Percentiles rank a stretch among this genome's conserved stretches.
These are phyloP conservation scores for Emiliania huxleyi DNA, from an alignment of 78 protist species.

Conservation along the genomic window DNA sequence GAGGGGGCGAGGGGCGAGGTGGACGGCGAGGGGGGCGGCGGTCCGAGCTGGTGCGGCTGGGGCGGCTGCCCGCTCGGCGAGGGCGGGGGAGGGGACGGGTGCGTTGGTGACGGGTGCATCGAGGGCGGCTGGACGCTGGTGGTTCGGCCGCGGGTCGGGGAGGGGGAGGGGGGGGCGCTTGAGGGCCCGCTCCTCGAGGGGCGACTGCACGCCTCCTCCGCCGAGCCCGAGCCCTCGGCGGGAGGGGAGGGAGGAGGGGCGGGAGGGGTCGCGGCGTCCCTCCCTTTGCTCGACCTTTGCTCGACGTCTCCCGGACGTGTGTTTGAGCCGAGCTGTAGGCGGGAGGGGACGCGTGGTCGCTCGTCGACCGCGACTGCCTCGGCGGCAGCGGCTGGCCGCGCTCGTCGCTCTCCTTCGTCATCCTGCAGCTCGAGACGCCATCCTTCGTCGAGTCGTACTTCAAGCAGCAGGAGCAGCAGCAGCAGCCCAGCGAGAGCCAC, in stretches of 20 bases:
- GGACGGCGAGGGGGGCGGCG: too few relatives aligned
- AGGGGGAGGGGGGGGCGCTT: neutral
- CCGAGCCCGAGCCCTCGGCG: neutral
- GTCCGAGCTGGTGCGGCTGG: too few relatives aligned
- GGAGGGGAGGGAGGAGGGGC: neutral
- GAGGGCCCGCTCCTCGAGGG: neutral
- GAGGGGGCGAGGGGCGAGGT: too few relatives aligned
- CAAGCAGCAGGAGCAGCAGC: too few relatives aligned
- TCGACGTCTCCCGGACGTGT: neutral
- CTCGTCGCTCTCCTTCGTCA: neutral
- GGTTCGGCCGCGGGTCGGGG: neutral
- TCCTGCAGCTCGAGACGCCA: neutral
- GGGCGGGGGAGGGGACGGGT: neutral
- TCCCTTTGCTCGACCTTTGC: too few relatives aligned
- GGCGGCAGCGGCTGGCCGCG: neutral
- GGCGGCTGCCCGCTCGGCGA: neutral
- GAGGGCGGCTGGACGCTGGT: neutral
- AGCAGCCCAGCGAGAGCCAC: too few relatives aligned
- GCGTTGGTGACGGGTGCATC: neutral
- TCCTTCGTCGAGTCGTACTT: neutral
- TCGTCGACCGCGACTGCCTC: neutral
- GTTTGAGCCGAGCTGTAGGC: neutral
- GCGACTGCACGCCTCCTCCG: neutral
- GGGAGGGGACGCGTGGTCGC: neutral
- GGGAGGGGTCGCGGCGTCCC: too few relatives aligned